Evolutionary conservation across 2,329 filamentous ascomycete species (phyloP), one percentile per base, ranked within the genome.

Genomic region (Cadophora luteo-olivacea): DNA sequence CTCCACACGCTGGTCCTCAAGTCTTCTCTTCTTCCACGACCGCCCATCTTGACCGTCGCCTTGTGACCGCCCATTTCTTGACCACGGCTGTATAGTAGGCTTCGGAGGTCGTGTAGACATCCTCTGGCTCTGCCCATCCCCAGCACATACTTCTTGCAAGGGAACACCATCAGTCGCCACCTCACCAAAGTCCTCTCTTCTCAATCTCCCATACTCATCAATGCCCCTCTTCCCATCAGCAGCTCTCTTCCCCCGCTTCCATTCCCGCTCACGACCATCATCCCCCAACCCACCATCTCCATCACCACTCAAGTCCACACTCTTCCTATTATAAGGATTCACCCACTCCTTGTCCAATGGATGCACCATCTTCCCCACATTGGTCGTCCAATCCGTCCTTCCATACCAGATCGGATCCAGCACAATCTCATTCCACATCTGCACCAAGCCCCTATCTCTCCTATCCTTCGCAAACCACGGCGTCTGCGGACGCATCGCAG

Each of bases 381-480:
- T 29, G 9, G 29, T 55, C 25, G 52, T n/a, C 52, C 52, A 55
- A 9, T 32, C 52, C 25, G 25, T 33, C 14, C 25, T 11, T n/a
- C 25, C 25, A 33, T 55, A 55, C 52, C 52, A 55, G n/a, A 29
- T 33, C 12, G 52, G 52, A 55, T 55, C 52, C 12, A 55, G 14
- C 29, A 55, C 52, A 55, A 55, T 55, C 52, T 55, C 52, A 55
- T 55, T 16, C 52, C 52, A 55, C 19, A 14, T 16, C 52, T 55
- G 52, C 14, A 55, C 52, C 4, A 55, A 25, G 0, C 52, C 52
- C 29, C 2, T 58, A 38, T 58, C 32, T 41, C 55, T 58, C 19
- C 55, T 38, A 32, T 24, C 55, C 33, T 38, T 58, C 32, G 19
- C 55, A 58, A 58, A 55, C 6, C 14, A 25, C 29, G 52, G 2